phyloP scores from a whole-genome alignment of 306 rosid species.

The Quercus wislizeni region DNA sequence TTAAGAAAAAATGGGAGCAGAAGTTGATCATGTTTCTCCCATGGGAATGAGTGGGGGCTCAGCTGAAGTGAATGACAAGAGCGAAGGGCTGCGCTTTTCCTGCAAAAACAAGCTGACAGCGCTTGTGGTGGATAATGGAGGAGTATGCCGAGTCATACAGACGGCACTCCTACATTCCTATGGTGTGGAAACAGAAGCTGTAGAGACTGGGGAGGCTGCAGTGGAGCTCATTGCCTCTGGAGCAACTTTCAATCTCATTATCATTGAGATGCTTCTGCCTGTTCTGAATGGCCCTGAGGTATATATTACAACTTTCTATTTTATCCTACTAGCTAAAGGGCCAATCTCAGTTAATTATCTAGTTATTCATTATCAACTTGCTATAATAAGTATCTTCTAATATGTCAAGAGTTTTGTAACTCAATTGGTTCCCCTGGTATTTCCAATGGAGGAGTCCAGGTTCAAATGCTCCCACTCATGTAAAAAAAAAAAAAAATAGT shows the following conservation, averaged over 20 bases:
- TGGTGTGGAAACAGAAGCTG: slow-evolving; percentile 9
- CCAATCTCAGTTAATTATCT: background rate
- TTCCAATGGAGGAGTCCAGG: no score
- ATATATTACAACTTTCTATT: background rate
- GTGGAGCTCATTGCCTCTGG: slow-evolving; percentile 9
- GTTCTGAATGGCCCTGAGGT: slow-evolving; percentile 10
- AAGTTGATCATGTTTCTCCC: background rate
- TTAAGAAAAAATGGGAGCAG: background rate
- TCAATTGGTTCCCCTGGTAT: no score
- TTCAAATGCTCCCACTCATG: no score
- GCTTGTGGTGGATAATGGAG: slow-evolving; percentile 14
- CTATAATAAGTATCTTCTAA: no score
- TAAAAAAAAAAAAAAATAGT: no score
- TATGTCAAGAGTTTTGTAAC: no score
- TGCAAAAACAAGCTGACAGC: slow-evolving; percentile 19
- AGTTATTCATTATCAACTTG: background rate
- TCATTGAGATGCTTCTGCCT: slow-evolving; percentile 8
- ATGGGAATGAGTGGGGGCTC: background rate
- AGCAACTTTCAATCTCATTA: slow-evolving; percentile 8
- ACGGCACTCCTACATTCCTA: background rate
- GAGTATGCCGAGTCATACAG: background rate
- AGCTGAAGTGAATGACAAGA: background rate
- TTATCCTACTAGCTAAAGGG: background rate
- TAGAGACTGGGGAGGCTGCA: slow-evolving; percentile 19
- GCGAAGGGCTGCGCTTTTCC: background rate